These are phyloP conservation scores for Talaromyces sp. DNA, from an alignment of 2,329 filamentous ascomycete genomes.

Conservation along the genomic window DNA sequence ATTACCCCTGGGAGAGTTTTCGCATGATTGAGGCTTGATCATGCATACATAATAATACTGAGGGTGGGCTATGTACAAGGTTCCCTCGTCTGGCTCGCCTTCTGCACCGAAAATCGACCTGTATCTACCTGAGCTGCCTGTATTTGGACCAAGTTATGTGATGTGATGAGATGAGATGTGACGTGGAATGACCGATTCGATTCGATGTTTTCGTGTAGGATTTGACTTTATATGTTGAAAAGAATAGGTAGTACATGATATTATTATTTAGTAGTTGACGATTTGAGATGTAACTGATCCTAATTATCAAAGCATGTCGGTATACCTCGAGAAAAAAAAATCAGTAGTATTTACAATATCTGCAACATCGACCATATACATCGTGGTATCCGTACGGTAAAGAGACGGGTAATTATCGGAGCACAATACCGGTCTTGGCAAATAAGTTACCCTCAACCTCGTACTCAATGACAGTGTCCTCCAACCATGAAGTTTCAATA, in stretches of 20 bases:
- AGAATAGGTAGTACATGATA: constrained; percentile 2
- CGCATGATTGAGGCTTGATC: constrained; percentile 18
- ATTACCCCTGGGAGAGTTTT: constrained; percentile 9
- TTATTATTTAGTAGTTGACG: background rate
- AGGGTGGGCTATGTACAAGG: constrained; percentile 14
- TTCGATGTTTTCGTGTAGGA: constrained; percentile 7
- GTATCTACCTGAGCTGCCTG: constrained; percentile 16
- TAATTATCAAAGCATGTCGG: background rate
- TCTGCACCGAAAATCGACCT: constrained; percentile 10
- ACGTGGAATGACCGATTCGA: constrained; percentile 12
- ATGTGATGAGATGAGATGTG: constrained; percentile 11
- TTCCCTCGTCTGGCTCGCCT: constrained; percentile 13
- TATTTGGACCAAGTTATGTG: constrained; percentile 16
- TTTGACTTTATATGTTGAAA: constrained; percentile 1
- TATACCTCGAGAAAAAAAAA: background rate
- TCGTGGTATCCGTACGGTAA: background rate
- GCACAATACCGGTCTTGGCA: constrained; percentile 8
- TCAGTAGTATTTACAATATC: too few relatives aligned
- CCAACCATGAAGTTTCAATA: background rate
- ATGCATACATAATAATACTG: constrained; percentile 14
- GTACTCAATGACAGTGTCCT: too few relatives aligned
- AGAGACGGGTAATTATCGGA: background rate
- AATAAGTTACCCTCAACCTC: background rate
- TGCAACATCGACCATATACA: background rate
- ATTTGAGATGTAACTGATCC: background rate